Evolutionary conservation across 2,329 filamentous ascomycete genomes (phyloP).

Genomic region (Albifimbria verrucaria): DNA sequence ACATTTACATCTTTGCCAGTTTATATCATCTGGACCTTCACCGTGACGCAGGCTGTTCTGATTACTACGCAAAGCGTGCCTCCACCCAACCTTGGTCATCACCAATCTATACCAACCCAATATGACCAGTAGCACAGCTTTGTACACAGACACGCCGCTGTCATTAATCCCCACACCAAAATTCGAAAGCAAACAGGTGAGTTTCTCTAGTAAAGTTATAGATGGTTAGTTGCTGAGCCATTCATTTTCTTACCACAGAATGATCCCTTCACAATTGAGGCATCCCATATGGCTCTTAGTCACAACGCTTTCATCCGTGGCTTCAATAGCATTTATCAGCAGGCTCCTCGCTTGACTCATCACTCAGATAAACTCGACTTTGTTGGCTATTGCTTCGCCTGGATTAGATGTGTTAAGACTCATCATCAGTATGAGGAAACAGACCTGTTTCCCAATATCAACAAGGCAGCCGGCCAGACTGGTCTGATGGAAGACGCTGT

Average conservation of each 20-base stretch:
- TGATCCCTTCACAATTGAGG: conserved; percentile 42
- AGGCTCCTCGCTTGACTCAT: conserved; percentile 40
- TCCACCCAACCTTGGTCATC: too few species aligned
- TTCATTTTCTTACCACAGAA: conserved; percentile 4
- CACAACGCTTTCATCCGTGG: conserved; percentile 56
- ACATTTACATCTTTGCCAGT: too few species aligned
- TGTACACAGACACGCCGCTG: background rate
- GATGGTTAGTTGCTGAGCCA: background rate
- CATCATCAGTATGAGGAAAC: conserved; percentile 54
- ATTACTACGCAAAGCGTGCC: too few species aligned
- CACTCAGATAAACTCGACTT: conserved; percentile 46
- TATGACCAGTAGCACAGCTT: background rate
- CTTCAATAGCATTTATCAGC: conserved; percentile 55
- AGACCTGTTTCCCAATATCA: conserved; percentile 46
- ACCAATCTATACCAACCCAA: background rate
- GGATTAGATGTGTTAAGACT: conserved; percentile 49
- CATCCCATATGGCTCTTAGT: conserved; percentile 52
- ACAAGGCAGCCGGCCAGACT: conserved; percentile 19
- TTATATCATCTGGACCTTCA: too few species aligned
- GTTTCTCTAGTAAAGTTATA: background rate
- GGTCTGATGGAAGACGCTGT: conserved; percentile 13
- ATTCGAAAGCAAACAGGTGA: background rate
- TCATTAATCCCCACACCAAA: background rate
- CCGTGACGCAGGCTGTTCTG: too few species aligned
- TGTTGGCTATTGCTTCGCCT: conserved; percentile 48